Base-by-base conservation (phyloP, 225 moss, liverwort and hornwort genomes). In the Rhytidiadelphus loreus region DNA sequence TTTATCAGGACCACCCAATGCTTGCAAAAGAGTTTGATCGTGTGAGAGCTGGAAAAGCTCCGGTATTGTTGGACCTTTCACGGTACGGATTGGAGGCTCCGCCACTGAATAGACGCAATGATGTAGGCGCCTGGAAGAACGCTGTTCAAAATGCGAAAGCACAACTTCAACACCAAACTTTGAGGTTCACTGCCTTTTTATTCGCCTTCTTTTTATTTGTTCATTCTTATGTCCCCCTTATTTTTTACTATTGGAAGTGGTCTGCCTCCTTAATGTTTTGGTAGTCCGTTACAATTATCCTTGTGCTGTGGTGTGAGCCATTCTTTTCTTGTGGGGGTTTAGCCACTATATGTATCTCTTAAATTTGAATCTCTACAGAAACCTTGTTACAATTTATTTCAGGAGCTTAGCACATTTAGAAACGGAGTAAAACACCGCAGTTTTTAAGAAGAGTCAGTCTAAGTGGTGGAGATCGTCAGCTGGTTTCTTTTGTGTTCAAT, bases 71-170 rank as follows among this genome's bases (percentile, higher is more conserved):
- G 83, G 98, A 98, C 91, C 94, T 97, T 91, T 91, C 97, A 68
- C 94, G 98, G 48, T 98, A 98, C 87, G 97, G 93, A 52, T 92
- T 98, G 90, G 98, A 98, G 78, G 89, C 98, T 16, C 96, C 97
- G 55, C 92, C 96, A 72, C 66, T 90, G 61, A 96, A 82, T 86
- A 97, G 86, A 87, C 95, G 98, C 68, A 94, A 92, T 89, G 98
- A 98, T 52, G 91, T 95, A n/a, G 94, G 91, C 39, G 95, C 97
- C 76, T 98, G 98, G 98, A 98, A 96, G 89, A 94, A 88, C 79
- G 92, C 98, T 77, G 91, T 98, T 48, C 91, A 91, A 63, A 98
- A 98, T 90, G 97, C 97, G 11, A 94, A 97, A 90, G 92, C 96
- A 39, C 97, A 97, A 88, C 92, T 98, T 74, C 98, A 98, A 85